Base-by-base conservation (phyloP, 2,329 filamentous ascomycete species). In the Amylocarpus encephaloides region DNA sequence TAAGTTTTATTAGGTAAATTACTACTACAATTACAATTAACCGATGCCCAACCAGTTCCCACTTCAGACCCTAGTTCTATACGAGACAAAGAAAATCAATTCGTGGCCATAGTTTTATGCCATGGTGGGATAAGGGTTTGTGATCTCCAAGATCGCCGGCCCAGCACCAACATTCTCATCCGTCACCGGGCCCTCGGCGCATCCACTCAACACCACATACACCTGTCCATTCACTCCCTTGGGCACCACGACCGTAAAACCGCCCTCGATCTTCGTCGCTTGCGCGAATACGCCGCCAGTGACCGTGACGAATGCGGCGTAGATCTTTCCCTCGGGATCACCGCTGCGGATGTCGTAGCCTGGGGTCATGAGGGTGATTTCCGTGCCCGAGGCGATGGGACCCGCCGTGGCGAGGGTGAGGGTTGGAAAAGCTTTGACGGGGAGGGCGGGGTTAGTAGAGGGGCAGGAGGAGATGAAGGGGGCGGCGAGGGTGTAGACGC, bases 401-500 rank as follows among this genome's bases (percentile, higher is more conserved):
- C 44, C 40, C 1, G 36, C 48, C 5, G 63, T 59, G 9, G 56
- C 58, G n/a, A 66, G 56, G 15, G 62, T 56, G 4, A 83, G 66
- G 10, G 62, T 55, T 1, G 80, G 78, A 68, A 83, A 83, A 0
- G 78, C 75, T 67, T 76, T 79, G 62, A 85, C 73, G 1, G 79
- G 78, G 1, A 84, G 70, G 2, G 67, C 53, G 0, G 72, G 22
- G 33, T 49, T 42, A 10, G 18, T 36, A 3, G 39, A 4, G 1
- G 47, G 32, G 40, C 32, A 46, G 19, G 10, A 15, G 3, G 65
- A 70, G 64, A 86, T 82, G 67, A 85, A 85, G 46, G 71, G 70
- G 0, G 79, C 73, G 1, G 82, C 82, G n/a, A 86, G 73, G 3
- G 80, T 82, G 71, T 75, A 83, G 43, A 86, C 80, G 59, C 76